Percentiles rank a stretch among this genome's conserved stretches.
Conservation (phyloP, 2,329 filamentous ascomycete species). For the Claviceps quebecensis region DNA sequence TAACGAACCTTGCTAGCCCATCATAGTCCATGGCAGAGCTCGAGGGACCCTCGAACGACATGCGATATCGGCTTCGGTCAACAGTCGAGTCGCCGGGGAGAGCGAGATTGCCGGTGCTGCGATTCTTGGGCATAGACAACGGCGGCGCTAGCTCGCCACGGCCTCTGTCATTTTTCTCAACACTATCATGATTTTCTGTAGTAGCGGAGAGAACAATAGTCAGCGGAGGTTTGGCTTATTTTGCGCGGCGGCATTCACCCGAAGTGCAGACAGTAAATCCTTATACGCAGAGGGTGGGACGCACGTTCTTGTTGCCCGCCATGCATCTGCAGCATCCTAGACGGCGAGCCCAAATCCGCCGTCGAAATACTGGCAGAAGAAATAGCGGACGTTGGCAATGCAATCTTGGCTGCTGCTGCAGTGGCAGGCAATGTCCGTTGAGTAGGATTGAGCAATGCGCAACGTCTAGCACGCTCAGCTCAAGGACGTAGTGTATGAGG, state of each 20-base stretch:
- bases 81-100: conserved; percentile 30
- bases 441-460: neutral
- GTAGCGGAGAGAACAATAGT: conserved; percentile 11
- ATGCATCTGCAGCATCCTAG: conserved; percentile 31
- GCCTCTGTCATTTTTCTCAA: conserved; percentile 24
- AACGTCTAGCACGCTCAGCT: neutral
- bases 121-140: conserved; percentile 46
- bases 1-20: conserved; percentile 53
- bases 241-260: neutral
- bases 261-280: no score
- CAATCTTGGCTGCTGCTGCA: neutral
- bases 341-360: conserved; percentile 12
- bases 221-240: conserved; percentile 2
- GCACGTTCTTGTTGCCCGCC: conserved; percentile 26
- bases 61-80: conserved; percentile 50
- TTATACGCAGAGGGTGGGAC: conserved; percentile 7
- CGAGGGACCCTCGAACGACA: conserved; percentile 63
- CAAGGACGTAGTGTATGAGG: neutral
- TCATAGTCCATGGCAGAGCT: conserved; percentile 49
- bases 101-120: conserved; percentile 49
- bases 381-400: conserved; percentile 10
- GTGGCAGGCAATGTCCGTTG: neutral
- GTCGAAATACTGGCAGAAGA: conserved; percentile 5
- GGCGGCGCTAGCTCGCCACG: conserved; percentile 31
- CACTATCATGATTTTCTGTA: conserved; percentile 19